Evolutionary conservation across 192 early-diverging fungal genomes (phyloP), one percentile per base, ranked within the genome.

Genomic region (Diversispora epigaea): DNA sequence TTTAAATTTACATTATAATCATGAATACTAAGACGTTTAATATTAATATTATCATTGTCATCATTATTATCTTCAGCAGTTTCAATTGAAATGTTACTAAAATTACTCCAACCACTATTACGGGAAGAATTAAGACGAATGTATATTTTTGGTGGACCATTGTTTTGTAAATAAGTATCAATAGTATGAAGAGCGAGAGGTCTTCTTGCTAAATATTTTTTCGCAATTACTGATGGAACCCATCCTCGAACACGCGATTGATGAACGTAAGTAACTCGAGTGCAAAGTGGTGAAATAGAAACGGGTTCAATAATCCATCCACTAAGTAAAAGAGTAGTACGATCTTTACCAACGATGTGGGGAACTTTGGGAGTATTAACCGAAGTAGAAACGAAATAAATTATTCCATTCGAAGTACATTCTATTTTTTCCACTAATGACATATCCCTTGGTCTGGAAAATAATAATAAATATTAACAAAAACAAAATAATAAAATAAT

Each of bases 221-320:
- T 83, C 11, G 87, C 85, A 68, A 83, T 76, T 47, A 88, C 84
- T n/a, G 82, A 80, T n/a, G 87, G 85, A 10, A 88, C 75, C 80
- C 87, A 81, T n/a, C 84, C 86, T 62, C 81, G 77, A 60, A 84
- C 77, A 25, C 78, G 81, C 14, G 82, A 80, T 71, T 88, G 87
- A 62, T 86, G 79, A n/a, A 88, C 75, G 77, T 82, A 88, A 5
- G 79, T 86, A 17, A 88, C 78, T 75, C 83, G 82, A 15, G 85
- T 88, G 39, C 83, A 76, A 11, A 79, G 83, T 1, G 84, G 83
- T 50, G 81, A 77, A 11, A 76, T 76, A 43, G 80, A 73, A 10
- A 86, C 17, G 21, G 87, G 87, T 56, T 88, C 83, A 22, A 88
- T 71, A 49, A 88, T 82, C 87, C 87, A 88, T 21, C 87, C 87